Evolutionary conservation across 495 filamentous ascomycete genomes (phyloP).

Genomic region (Endocarpon pusillum): DNA sequence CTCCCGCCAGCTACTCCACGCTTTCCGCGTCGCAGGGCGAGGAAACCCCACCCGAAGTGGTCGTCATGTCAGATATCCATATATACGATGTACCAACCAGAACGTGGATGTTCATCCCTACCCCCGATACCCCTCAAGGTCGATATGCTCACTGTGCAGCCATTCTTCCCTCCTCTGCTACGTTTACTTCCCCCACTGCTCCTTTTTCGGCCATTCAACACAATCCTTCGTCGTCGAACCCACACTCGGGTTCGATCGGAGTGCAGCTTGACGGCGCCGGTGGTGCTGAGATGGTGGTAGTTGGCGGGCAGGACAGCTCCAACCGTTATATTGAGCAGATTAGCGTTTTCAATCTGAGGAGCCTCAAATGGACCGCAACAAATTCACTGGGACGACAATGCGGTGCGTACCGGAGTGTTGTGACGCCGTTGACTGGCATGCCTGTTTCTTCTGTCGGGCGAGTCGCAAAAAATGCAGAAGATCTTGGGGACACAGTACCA

Average conservation of each 20-base stretch:
- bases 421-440: slow-evolving; percentile 60
- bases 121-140: slow-evolving; percentile 72
- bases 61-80: slow-evolving; percentile 96
- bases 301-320: slow-evolving; percentile 90
- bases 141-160: slow-evolving; percentile 94
- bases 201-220: slow-evolving; percentile 75
- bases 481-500: slow-evolving; percentile 21
- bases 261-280: slow-evolving; percentile 78
- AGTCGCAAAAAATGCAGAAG: slow-evolving; percentile 15
- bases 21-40: slow-evolving; percentile 24
- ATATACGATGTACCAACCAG: slow-evolving; percentile 79
- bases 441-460: slow-evolving; percentile 54
- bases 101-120: slow-evolving; percentile 71
- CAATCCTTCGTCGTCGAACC: slow-evolving; percentile 61
- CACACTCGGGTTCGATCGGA: slow-evolving; percentile 72
- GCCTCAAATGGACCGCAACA: slow-evolving; percentile 86
- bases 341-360: slow-evolving; percentile 94
- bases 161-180: slow-evolving; percentile 72
- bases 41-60: slow-evolving; percentile 70
- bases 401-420: slow-evolving; percentile 89
- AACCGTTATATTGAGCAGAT: slow-evolving; percentile 98
- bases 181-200: slow-evolving; percentile 66
- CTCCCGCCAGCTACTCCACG: slow-evolving; percentile 41
- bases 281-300: slow-evolving; percentile 92
- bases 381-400: slow-evolving; percentile 72